Evolutionary conservation across 2,329 filamentous ascomycete species (phyloP).

Genomic region (Ophioceras dolichostomum): DNA sequence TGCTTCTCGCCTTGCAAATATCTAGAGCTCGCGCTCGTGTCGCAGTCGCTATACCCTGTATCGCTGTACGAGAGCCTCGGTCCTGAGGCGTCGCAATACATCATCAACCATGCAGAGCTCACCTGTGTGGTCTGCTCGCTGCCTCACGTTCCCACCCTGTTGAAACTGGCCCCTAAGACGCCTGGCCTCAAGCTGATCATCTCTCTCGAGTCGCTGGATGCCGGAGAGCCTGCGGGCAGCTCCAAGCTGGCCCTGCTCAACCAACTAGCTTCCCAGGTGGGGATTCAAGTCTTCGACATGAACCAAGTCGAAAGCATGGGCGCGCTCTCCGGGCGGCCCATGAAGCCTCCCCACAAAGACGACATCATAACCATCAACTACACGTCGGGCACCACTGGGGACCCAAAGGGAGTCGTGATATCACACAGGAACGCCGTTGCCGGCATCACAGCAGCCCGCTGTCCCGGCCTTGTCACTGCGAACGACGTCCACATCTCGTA

Average conservation of each 20-base stretch:
- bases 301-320: constrained; percentile 73
- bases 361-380: constrained; percentile 88
- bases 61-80: constrained; percentile 95
- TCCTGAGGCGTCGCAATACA: constrained; percentile 83
- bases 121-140: constrained; percentile 66
- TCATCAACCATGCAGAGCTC: constrained; percentile 81
- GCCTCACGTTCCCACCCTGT: constrained; percentile 65
- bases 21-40: constrained; percentile 80
- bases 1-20: constrained; percentile 20
- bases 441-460: constrained; percentile 49
- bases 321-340: constrained; percentile 52
- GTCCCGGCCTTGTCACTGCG: constrained; percentile 34
- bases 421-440: constrained; percentile 74
- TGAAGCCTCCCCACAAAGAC: constrained; percentile 58
- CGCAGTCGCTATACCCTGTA: constrained; percentile 78
- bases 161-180: constrained; percentile 66
- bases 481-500: constrained; percentile 69
- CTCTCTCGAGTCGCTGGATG: constrained; percentile 70
- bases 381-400: constrained; percentile 74
- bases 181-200: constrained; percentile 80
- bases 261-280: constrained; percentile 59
- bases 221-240: constrained; percentile 62
- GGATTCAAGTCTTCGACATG: constrained; percentile 70
- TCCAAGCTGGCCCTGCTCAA: constrained; percentile 73
- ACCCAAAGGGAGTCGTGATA: constrained; percentile 73